Evolutionary conservation across 495 filamentous ascomycete genomes (phyloP), one percentile per base, ranked within the genome.

Genomic region (Durotheca rogersii): DNA sequence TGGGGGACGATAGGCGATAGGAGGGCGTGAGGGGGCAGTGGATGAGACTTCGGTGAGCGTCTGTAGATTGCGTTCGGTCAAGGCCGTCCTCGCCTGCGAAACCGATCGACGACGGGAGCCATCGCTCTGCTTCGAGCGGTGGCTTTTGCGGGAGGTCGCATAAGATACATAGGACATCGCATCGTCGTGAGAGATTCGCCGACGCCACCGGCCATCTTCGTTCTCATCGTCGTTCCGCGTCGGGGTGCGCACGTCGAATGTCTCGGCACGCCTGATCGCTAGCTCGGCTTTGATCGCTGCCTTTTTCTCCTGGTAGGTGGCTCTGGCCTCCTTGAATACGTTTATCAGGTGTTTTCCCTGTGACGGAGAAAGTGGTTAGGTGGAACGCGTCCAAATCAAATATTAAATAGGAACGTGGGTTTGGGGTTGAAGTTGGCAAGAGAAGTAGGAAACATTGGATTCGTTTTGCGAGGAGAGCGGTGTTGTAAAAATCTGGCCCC

Each of bases 291-390:
- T 78, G 54, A 90, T 75, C 53, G 88, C 82, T 7, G 87, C 83
- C 63, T 92, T 93, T 60, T 84, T 81, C 60, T 94, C 88, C 34
- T 81, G 78, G 65, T 96, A 96, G 35, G 89, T 86, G 20, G 83
- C 81, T 64, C 86, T 89, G 47, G 90, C 90, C 48, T 95, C 88
- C 67, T 84, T 90, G 76, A 93, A 90, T 53, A 95, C 84, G 55
- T 81, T 81, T 58, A 94, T 79, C 20, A 96, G 72, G 51, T 94
- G 88, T 73, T 91, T 95, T 67, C 87, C 89, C 90, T 95, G 67
- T 41, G 32, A 18, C 41, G 11, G 31, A 42, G 41, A 14, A 30
- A 15, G 19, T 39, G 32, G 51, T 58, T 50, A 61, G 51, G 30
- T 40, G 33, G 21, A 18, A 41, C 25, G 23, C 47, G 25, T 38